These are phyloP conservation scores for Dionaea muscipula DNA, from an alignment of 179 eudicot species.

Conservation along the genomic window DNA sequence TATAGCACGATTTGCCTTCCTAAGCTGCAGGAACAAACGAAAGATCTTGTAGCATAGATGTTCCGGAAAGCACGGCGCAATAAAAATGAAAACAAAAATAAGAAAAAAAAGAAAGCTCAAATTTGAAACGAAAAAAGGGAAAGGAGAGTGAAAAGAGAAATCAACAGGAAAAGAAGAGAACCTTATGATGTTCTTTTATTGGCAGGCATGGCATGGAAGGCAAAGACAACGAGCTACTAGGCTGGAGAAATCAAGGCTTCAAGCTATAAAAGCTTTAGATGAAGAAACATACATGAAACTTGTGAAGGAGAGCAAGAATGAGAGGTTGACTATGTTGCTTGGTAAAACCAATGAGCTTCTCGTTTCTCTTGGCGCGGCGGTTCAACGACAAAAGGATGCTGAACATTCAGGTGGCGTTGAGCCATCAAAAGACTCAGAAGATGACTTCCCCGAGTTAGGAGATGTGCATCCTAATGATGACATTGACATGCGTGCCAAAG, in stretches of 20 bases:
- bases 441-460: constrained; percentile 33
- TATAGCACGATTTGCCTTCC: no score
- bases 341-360: constrained; percentile 96
- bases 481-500: constrained; percentile 38
- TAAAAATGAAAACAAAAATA: no score
- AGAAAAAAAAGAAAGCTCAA: no score
- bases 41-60: no score
- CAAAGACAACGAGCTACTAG: constrained; percentile 90
- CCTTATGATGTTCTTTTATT: neutral
- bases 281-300: constrained; percentile 94
- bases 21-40: no score
- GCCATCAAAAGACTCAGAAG: constrained; percentile 47
- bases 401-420: constrained; percentile 66
- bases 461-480: constrained; percentile 45
- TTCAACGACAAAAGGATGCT: constrained; percentile 94
- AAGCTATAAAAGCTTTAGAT: constrained; percentile 73
- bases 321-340: constrained; percentile 80
- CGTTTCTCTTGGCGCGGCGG: constrained; percentile 92
- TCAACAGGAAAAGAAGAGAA: neutral
- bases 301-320: constrained; percentile 99
- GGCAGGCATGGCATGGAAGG: constrained; percentile 96
- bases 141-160: no score
- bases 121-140: no score
- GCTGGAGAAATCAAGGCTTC: constrained; percentile 78
- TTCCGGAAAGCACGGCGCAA: no score